Percentiles rank a stretch among this genome's conserved stretches.
Conservation (phyloP, 2,329 filamentous ascomycete genomes). For the Colletotrichum tropicicola region DNA sequence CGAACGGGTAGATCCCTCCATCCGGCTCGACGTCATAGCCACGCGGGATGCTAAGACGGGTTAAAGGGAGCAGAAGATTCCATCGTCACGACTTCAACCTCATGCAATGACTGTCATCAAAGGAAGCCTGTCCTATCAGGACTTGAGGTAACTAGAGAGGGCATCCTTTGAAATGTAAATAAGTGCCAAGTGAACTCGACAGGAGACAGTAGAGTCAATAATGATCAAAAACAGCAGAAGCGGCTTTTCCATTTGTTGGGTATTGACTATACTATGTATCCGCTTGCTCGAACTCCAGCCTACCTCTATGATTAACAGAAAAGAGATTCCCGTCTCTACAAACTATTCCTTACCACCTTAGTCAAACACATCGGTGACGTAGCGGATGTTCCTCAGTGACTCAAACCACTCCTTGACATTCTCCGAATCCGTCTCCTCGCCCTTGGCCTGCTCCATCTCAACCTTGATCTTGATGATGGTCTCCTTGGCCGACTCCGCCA, state of each 20-base stretch:
- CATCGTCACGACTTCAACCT: no score
- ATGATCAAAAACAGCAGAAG: background rate
- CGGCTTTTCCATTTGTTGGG: background rate
- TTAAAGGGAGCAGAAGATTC: no score
- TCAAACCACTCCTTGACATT: conserved; percentile 58
- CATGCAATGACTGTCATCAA: no score
- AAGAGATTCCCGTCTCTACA: background rate
- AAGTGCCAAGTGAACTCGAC: no score
- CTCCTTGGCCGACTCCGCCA: conserved; percentile 52
- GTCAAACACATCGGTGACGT: conserved; percentile 71
- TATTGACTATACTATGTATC: background rate
- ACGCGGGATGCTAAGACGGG: no score
- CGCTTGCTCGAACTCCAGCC: background rate
- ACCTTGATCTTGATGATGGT: conserved; percentile 34
- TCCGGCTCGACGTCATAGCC: no score
- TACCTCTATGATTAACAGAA: background rate
- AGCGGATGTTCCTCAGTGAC: conserved; percentile 61
- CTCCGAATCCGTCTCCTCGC: conserved; percentile 45
- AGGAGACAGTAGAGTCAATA: no score
- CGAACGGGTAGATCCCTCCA: background rate
- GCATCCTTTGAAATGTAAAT: no score
- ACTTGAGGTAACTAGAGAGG: no score
- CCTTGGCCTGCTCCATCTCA: conserved; percentile 38
- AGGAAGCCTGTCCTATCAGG: no score
- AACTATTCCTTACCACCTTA: conserved; percentile 33